phyloP scores from a whole-genome alignment of 768 basidiomycete genomes.

The Lactarius indigo region DNA sequence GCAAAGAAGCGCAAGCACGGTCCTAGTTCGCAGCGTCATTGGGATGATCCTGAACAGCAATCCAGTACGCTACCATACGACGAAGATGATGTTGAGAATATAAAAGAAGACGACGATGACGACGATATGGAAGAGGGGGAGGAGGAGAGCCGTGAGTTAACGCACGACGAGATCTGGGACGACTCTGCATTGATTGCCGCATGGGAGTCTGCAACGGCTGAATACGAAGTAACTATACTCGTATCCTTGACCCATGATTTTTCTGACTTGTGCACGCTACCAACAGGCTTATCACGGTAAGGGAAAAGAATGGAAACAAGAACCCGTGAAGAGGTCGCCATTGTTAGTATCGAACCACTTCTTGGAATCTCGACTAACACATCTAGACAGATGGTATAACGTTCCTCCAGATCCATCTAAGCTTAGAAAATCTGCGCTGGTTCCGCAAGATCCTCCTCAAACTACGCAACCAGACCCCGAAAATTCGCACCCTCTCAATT shows the following conservation, averaged over 20 bases:
- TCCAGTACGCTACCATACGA: conserved; percentile 33
- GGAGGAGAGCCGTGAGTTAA: conserved; percentile 59
- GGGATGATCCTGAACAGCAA: conserved; percentile 40
- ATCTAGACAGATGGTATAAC: conserved; percentile 68
- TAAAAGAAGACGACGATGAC: conserved; percentile 5
- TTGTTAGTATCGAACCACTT: conserved; percentile 47
- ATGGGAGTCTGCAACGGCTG: conserved; percentile 81
- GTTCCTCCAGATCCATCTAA: conserved; percentile 40
- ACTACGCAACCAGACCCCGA: conserved; percentile 29
- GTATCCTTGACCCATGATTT: background rate
- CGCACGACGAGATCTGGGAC: conserved; percentile 80
- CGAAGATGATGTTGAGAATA: conserved; percentile 25
- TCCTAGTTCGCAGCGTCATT: conserved; percentile 35
- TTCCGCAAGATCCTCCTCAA: conserved; percentile 3
- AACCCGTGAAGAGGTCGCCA: conserved; percentile 66
- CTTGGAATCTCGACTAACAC: conserved; percentile 14
- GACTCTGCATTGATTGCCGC: conserved; percentile 79
- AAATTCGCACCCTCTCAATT: conserved; percentile 64
- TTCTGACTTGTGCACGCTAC: background rate
- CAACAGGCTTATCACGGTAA: conserved; percentile 61
- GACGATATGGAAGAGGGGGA: conserved; percentile 36
- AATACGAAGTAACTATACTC: conserved; percentile 56
- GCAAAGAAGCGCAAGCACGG: conserved; percentile 24
- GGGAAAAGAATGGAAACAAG: conserved; percentile 68
- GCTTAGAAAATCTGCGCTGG: conserved; percentile 21